Evolutionary conservation across 768 basidiomycete species (phyloP), one percentile per base, ranked within the genome.

Genomic region (Dentipellis sp.): DNA sequence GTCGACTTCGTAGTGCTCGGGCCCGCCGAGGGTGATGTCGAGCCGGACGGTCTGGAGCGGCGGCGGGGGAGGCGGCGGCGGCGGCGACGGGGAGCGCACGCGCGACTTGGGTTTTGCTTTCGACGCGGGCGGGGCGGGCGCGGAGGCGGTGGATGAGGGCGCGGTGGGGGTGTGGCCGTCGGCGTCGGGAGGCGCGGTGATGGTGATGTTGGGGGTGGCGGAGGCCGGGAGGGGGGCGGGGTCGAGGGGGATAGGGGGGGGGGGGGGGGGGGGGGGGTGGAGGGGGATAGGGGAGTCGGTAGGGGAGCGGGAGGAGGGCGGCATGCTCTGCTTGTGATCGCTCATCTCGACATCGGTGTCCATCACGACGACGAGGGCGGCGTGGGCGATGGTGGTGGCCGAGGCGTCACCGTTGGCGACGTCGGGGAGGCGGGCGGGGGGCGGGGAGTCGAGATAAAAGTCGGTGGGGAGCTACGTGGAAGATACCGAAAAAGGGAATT

Each of bases 1-100:
- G 62, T 90, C 82, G 48, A 90, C 82, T 56, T 86, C 85, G 67
- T 90, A 91, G 61, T 84, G 82, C 1, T 79, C 76, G 1, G 85
- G 86, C 0, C 88, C 88, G 3, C 86, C 88, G 3, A 91, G 78
- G 9, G 50, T 67, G 63, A 91, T 88, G 3, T 84, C 75, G 21
- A 91, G 76, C 3, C 88, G 76, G 50, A 91, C 76, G 1, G 88
- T 91, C 53, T 76, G 72, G 16, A 83, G 68, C 0, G 78, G 82
- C 4, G 77, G 77, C 1, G 69, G 71, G 23, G 75, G 69, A n/a
- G 66, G 74, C 52, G 57, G 75, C 12, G 68, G 71, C 0, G 78
- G 76, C 5, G 83, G 81, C 3, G 83, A 79, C 10, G 85, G 83
- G 0, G 84, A 82, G 8, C 75, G 81, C 37, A 75, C 76, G 53